Conservation (phyloP, 2,329 filamentous ascomycete genomes). For the Rhinocladiella similis region DNA sequence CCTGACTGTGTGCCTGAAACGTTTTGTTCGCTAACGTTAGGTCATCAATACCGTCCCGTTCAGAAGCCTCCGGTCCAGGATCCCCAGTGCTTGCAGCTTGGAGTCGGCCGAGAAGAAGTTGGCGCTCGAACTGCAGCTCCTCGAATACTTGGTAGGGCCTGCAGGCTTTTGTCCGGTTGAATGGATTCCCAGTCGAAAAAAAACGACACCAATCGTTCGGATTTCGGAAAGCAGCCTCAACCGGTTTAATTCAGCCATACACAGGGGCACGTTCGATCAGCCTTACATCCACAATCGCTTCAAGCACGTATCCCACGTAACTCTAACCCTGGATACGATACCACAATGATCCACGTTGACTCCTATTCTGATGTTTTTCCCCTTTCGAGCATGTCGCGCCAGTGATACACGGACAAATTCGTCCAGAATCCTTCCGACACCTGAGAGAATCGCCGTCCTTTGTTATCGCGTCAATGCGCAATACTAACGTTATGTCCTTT, state of each 20-base stretch:
- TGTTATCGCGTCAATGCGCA: conserved; percentile 2
- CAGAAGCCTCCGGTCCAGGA: no score
- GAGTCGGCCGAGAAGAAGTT: no score
- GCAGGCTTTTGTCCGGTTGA: neutral
- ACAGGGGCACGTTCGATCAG: neutral
- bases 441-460: neutral
- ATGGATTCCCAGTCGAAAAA: no score
- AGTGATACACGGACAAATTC: conserved; percentile 4
- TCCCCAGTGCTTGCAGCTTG: no score
- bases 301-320: conserved; percentile 3
- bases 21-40: neutral
- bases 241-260: conserved; percentile 4
- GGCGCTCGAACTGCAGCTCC: no score
- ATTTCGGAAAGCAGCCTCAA: conserved; percentile 39
- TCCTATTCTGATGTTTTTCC: neutral
- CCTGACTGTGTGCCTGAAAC: neutral
- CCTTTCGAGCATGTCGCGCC: neutral
- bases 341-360: conserved; percentile 8
- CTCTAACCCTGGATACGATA: conserved; percentile 3
- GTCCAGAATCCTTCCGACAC: neutral
- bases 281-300: conserved; percentile 10
- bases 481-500: neutral
- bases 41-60: no score
- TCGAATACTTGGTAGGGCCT: neutral
- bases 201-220: neutral